phyloP scores from a whole-genome alignment of 2,329 filamentous ascomycete genomes.

The Dissoconium aciculare region DNA sequence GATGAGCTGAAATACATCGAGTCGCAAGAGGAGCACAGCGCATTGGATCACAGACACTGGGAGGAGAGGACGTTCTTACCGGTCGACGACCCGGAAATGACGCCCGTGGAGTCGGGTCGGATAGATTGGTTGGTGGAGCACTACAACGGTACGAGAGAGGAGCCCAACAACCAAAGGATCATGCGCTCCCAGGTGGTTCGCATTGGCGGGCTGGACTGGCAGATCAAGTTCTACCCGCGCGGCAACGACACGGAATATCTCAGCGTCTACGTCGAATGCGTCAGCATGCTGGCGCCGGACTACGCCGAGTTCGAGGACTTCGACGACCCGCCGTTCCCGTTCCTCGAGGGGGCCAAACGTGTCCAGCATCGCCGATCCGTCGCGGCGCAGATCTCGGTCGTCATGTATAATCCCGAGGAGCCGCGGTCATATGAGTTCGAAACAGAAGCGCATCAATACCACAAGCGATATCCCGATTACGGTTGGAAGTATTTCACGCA shows the following conservation, averaged over 20 bases:
- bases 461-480: slow-evolving; percentile 43
- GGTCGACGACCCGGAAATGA: slow-evolving; percentile 44
- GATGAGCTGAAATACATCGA: slow-evolving; percentile 45
- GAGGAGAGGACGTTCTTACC: slow-evolving; percentile 41
- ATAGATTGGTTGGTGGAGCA: slow-evolving; percentile 45
- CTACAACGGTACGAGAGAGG: slow-evolving; percentile 46
- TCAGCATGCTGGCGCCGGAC: slow-evolving; percentile 28
- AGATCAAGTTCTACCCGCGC: slow-evolving; percentile 49
- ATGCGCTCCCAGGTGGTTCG: slow-evolving; percentile 43
- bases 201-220: slow-evolving; percentile 48
- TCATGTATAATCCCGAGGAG: slow-evolving; percentile 49
- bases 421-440: slow-evolving; percentile 43
- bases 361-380: slow-evolving; percentile 30
- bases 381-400: slow-evolving; percentile 46
- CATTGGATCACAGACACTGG: slow-evolving; percentile 45
- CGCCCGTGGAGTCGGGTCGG: slow-evolving; percentile 37
- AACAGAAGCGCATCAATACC: slow-evolving; percentile 45
- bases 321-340: slow-evolving; percentile 17
- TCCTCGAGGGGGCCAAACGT: slow-evolving; percentile 11
- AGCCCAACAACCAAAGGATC: slow-evolving; percentile 42
- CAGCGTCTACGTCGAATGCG: slow-evolving; percentile 47
- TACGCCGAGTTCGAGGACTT: slow-evolving; percentile 16
- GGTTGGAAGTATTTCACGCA: slow-evolving; percentile 47
- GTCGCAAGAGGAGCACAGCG: slow-evolving; percentile 35
- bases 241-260: slow-evolving; percentile 45